Percentiles rank a stretch among this genome's conserved stretches.
Evolutionary conservation across 345 rosid genomes (phyloP).

Genomic region (Abelmoschus esculentus): DNA sequence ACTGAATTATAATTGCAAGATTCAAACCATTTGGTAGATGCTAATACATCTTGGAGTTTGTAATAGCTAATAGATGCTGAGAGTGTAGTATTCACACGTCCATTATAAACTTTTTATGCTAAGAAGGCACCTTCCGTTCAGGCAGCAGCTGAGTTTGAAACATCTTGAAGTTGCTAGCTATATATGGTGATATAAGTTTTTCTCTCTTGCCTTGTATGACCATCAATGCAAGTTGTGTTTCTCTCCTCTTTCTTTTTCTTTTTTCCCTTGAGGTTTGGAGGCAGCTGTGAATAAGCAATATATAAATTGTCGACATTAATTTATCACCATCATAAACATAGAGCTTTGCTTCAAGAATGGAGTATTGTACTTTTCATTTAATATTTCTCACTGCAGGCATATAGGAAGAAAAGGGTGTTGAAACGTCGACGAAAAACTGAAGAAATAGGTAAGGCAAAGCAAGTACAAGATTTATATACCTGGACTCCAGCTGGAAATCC

Average conservation of each 20-base stretch:
- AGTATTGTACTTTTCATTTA: neutral
- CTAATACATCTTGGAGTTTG: neutral
- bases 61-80: neutral
- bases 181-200: neutral
- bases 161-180: neutral
- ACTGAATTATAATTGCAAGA: neutral
- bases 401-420: conserved; percentile 42
- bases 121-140: neutral
- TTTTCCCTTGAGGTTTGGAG: neutral
- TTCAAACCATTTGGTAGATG: neutral
- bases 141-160: neutral
- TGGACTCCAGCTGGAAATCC: conserved; percentile 36
- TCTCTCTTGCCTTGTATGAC: neutral
- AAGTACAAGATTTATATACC: conserved; percentile 33
- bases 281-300: neutral
- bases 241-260: neutral
- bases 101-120: neutral
- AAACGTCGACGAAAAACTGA: conserved; percentile 36
- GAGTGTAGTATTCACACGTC: neutral
- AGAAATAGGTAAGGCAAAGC: conserved; percentile 31
- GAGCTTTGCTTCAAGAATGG: neutral
- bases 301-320: neutral
- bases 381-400: conserved; percentile 30
- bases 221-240: too few species aligned
- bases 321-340: neutral